Base-by-base conservation (phyloP, 192 early-diverging fungal genomes). In the Podila horticola region DNA sequence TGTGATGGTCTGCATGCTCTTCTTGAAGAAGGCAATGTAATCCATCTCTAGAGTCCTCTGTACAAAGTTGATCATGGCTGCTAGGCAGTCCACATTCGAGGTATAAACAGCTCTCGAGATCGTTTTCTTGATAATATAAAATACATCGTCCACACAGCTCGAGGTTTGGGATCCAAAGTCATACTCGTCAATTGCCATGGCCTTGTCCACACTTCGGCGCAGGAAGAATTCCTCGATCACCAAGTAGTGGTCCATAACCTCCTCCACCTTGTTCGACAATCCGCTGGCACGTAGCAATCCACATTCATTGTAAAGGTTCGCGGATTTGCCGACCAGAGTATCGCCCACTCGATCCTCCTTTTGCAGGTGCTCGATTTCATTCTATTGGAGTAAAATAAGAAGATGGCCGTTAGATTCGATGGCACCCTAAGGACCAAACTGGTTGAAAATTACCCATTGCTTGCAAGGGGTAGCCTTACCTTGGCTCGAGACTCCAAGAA, bases 121-220 rank as follows among this genome's bases (percentile, higher is more conserved):
- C 7, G 90, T 89, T 28, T 91, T 93, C 67, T 94, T 93, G 26
- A 95, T 79, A 49, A 99, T 93, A 79, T 94, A 99, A 76, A 98
- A 98, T 10, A 97, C 90, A 71, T 99, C 98, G 52, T 96, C 98
- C 12, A 98, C 97, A 69, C 93, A 91, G 9, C 86, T 88, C 20
- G 89, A 91, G 1, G 88, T 90, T 19, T 69, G 65, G 6, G 63
- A 81, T 17, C 79, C 71, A 33, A 67, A 51, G 57, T 92, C 90
- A 22, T 88, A 86, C 48, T 88, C 81, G 45, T 95, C 93, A 41
- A 95, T 84, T 24, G 71, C 84, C 85, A 95, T 88, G 2, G 94
- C 94, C 88, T 94, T 95, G 59, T 94, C 91, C 10, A 96, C 87
- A 58, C 88, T 89, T 34, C 89, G 84, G 8, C 89, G 86, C 52